Base-by-base conservation (phyloP, 2,329 filamentous ascomycete genomes). In the Exophiala dermatitidis region DNA sequence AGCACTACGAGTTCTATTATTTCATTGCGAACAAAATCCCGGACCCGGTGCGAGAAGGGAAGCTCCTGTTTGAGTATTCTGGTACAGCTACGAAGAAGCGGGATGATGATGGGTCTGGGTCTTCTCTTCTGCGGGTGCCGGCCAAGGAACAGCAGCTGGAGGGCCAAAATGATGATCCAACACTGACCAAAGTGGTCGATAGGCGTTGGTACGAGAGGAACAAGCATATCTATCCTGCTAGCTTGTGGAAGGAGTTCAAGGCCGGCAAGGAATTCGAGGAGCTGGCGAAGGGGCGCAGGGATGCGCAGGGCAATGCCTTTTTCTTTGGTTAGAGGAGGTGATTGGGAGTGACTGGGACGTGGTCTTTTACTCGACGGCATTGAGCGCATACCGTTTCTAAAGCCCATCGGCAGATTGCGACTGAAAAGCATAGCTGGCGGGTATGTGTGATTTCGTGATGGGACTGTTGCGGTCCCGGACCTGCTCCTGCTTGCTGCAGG, bases 1-100 rank as follows among this genome's bases (percentile, higher is more conserved):
- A 97, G 89, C 93, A 98, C 70, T 96, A 94, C 67, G 91, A 97
- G 61, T 90, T 98, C 68, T 93, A 97, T 69, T 93, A 91, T 72
- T 97, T 98, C 72, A 83, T 96, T 67, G 85, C 95, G 69, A 96
- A 97, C 58, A 64, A 68, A 48, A 62, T 74, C 3, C 65, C 69
- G 69, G 88, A 85, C 65, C 86, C 82, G 29, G 70, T 81, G 1
- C 88, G 86, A 1, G 84, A 87, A n/a, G 82, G 82, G 36, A 85
- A 86, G 48, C 74, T 81, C 4, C 74, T 98, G 6, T 97, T 98
- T 68, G 79, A 88, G 64, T 95, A 90, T 68, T 80, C 80, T 28
- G 67, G 72, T 45, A 69, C 73, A 33, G 69, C 69, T 2, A 60
- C 66, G 12, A 54, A 64, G 3, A 53, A 63, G 41, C 36, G 60